Percentiles rank a stretch among this genome's conserved stretches.
phyloP scores from a whole-genome alignment of 2,329 filamentous ascomycete genomes.

The Sporothrix pseudoabietina region DNA sequence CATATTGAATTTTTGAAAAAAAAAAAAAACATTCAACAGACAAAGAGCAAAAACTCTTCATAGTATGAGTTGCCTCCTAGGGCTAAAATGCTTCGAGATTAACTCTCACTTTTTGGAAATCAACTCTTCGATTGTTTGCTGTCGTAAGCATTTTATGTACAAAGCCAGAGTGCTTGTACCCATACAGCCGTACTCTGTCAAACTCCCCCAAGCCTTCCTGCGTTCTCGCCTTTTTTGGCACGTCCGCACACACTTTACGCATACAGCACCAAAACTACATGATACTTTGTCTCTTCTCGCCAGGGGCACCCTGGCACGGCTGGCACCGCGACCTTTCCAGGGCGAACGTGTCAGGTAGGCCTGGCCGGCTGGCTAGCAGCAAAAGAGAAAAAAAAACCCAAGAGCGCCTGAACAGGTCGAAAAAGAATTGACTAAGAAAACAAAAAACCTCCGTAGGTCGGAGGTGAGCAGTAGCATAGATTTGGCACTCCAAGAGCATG shows the following conservation, averaged over 20 bases:
- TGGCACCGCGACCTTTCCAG: constrained; percentile 10
- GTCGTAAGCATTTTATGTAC: neutral
- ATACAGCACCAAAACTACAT: neutral
- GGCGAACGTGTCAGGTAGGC: neutral
- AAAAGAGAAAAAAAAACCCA: neutral
- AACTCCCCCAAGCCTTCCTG: neutral
- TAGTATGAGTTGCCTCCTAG: neutral
- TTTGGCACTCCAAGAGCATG: neutral
- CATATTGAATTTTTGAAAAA: neutral
- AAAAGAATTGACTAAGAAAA: too few relatives aligned
- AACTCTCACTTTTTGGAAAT: neutral
- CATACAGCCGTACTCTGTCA: neutral
- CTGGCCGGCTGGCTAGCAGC: neutral
- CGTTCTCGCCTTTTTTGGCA: neutral
- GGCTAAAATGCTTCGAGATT: neutral
- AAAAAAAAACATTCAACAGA: neutral
- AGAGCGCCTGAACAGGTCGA: too few relatives aligned
- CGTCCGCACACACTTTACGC: constrained; percentile 4
- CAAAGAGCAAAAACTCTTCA: neutral
- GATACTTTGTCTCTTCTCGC: neutral
- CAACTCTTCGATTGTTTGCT: neutral
- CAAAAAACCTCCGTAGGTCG: neutral
- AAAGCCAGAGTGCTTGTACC: neutral
- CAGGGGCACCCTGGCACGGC: constrained; percentile 10
- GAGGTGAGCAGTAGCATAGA: constrained; percentile 1